Conservation (phyloP, 345 rosid species). For the Citrus cavaleriei region DNA sequence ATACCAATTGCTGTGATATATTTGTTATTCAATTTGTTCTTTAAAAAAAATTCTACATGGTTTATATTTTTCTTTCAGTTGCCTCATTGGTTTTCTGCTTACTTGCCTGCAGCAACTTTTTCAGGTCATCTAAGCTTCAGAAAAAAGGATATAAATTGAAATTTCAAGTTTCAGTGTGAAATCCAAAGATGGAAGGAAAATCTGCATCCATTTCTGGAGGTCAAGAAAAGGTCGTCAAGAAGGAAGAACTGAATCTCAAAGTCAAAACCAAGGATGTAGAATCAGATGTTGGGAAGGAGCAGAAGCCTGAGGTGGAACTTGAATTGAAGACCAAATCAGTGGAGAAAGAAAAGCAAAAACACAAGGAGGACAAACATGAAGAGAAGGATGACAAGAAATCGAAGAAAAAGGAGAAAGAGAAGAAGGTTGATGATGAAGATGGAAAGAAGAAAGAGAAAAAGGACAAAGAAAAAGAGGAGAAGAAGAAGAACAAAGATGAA, state of each 20-base stretch:
- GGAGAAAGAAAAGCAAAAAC: slow-evolving; percentile 46
- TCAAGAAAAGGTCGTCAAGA: slow-evolving; percentile 37
- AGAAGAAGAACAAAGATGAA: background rate
- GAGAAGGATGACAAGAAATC: slow-evolving; percentile 22
- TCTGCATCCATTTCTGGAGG: slow-evolving; percentile 27
- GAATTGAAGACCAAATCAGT: slow-evolving; percentile 54
- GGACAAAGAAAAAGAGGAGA: background rate
- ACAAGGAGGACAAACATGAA: slow-evolving; percentile 14
- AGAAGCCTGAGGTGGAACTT: slow-evolving; percentile 41
- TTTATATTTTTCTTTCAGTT: background rate
- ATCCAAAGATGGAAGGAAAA: slow-evolving; percentile 25
- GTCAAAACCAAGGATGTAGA: slow-evolving; percentile 44
- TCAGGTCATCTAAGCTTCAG: slow-evolving; percentile 22
- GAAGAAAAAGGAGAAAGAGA: slow-evolving; percentile 24
- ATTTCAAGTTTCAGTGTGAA: slow-evolving; percentile 9
- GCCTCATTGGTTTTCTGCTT: background rate
- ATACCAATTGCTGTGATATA: too few relatives aligned
- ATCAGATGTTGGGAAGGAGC: slow-evolving; percentile 25
- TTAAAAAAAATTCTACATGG: background rate
- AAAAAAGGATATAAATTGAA: slow-evolving; percentile 13
- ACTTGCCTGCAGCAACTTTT: background rate
- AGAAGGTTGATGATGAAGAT: slow-evolving; percentile 10
- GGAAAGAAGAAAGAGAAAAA: slow-evolving; percentile 6
- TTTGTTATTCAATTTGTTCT: background rate
- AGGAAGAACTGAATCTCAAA: slow-evolving; percentile 54